These are phyloP conservation scores for Ceratobasidium sp. DNA, from an alignment of 1,284 basidiomycete species.

Conservation along the genomic window DNA sequence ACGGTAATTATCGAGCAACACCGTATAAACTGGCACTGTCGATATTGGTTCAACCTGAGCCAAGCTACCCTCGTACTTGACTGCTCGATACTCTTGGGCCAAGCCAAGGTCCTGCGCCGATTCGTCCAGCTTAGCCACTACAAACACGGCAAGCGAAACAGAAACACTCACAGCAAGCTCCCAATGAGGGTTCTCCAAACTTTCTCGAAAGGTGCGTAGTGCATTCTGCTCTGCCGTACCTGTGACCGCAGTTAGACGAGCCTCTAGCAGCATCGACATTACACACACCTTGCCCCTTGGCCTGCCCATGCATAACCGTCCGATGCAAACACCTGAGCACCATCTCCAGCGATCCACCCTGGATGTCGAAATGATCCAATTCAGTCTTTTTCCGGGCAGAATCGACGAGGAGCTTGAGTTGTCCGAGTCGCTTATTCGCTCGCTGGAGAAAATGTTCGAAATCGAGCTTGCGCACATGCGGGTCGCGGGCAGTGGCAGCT, in stretches of 20 bases:
- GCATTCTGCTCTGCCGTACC: constrained; percentile 70
- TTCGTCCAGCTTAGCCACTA: constrained; percentile 24
- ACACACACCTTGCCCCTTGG: constrained; percentile 70
- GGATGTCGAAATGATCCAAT: constrained; percentile 71
- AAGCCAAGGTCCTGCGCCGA: constrained; percentile 75
- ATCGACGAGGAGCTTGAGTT: constrained; percentile 77
- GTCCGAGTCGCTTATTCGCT: constrained; percentile 82
- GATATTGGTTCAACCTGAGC: constrained; percentile 72
- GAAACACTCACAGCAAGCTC: constrained; percentile 74
- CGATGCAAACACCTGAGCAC: constrained; percentile 70
- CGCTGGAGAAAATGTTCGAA: constrained; percentile 82
- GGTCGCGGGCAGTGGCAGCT: constrained; percentile 68
- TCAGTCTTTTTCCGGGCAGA: constrained; percentile 72
- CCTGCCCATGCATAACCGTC: constrained; percentile 83
- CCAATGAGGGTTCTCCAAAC: constrained; percentile 73
- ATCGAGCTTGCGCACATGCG: constrained; percentile 78
- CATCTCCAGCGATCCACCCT: constrained; percentile 66
- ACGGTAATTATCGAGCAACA: constrained; percentile 82
- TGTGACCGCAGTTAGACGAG: not conserved
- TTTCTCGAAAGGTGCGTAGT: constrained; percentile 80
- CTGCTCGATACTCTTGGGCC: constrained; percentile 15
- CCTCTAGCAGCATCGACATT: not conserved
- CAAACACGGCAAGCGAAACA: not conserved
- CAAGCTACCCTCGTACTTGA: constrained; percentile 70
- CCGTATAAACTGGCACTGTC: constrained; percentile 65